These are phyloP conservation scores for Catunica adiposa DNA, from an alignment of 2,329 filamentous ascomycete genomes.

Conservation along the genomic window DNA sequence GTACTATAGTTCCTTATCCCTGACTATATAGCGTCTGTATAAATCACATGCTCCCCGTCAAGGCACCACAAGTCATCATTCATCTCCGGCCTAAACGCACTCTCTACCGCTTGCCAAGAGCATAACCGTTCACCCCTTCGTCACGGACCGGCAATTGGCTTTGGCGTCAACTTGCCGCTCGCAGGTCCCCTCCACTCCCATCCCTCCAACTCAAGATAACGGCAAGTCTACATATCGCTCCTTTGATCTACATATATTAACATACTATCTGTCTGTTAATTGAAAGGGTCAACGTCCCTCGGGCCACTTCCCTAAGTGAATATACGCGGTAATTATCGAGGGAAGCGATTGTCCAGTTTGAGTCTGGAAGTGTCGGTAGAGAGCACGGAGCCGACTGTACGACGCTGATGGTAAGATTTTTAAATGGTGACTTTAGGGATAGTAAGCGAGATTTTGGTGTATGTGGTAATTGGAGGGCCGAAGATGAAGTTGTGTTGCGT, in stretches of 20 bases:
- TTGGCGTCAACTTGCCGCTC: background rate
- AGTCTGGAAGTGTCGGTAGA: background rate
- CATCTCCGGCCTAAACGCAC: background rate
- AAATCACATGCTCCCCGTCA: background rate
- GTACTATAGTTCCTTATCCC: background rate
- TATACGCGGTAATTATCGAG: background rate
- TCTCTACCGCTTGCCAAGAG: background rate
- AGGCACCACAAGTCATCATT: background rate
- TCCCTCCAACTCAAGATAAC: background rate
- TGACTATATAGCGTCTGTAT: background rate
- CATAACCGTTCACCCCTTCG: background rate
- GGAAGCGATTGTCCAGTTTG: background rate
- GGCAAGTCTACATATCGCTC: background rate
- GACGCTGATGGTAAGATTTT: slow-evolving; percentile 1
- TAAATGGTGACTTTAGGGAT: background rate
- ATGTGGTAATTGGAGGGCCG: background rate
- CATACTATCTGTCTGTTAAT: background rate
- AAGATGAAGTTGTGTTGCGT: background rate
- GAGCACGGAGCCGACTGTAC: background rate
- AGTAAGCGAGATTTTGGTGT: background rate
- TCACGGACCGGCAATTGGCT: background rate
- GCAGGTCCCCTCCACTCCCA: background rate
- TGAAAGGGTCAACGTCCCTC: background rate
- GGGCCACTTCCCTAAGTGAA: background rate
- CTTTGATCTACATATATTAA: too few relatives aligned